Evolutionary conservation across 1,284 basidiomycete species (phyloP), one percentile per base, ranked within the genome.

Genomic region (Puccinia triticina): DNA sequence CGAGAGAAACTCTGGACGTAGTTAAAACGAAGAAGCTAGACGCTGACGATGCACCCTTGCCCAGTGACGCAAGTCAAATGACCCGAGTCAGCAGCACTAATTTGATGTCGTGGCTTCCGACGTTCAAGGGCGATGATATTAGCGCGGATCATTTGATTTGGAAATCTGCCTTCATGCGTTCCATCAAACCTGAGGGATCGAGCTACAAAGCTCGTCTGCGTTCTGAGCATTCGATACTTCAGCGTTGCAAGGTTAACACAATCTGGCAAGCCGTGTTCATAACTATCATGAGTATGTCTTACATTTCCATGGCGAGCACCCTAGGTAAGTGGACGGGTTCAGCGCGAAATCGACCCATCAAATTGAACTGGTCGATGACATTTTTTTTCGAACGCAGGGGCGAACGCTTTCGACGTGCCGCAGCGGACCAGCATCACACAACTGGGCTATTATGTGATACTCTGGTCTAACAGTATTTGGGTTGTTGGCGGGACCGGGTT

Each of bases 251-350:
- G 64, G 43, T 21, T 67, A 67, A 67, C 21, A 40, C 37, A 1
- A 14, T 67, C 64, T 67, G 64, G 64, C 37, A 67, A 67, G 64
- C 64, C 64, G 37, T 67, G 21, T 67, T 67, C 64, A 67, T 67
- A 5, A 43, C 64, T 21, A 4, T 40, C 3, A 43, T 67, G 37
- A 23, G 37, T 43, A n/a, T 18, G 7, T 40, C 64, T 18, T 67
- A 67, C 64, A 43, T 37, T 67, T 40, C 64, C 64, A 67, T 67
- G 64, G 64, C 32, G n/a, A 67, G 40, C 16, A 18, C 64, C 16
- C 64, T 67, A 12, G 64, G 64, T 67, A n/a, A 67, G 64, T 67
- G 64, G 26, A 67, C 37, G 14, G 32, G 37, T 43, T 43, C 32
- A n/a, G n/a, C 18, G 11, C 34, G n/a, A 67, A n/a, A 8, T 40